A percentile compares a stretch with the other conserved stretches of the same genome.
Conservation (phyloP, 108 stramenopile species). For the Asterionellopsis glacialis region DNA sequence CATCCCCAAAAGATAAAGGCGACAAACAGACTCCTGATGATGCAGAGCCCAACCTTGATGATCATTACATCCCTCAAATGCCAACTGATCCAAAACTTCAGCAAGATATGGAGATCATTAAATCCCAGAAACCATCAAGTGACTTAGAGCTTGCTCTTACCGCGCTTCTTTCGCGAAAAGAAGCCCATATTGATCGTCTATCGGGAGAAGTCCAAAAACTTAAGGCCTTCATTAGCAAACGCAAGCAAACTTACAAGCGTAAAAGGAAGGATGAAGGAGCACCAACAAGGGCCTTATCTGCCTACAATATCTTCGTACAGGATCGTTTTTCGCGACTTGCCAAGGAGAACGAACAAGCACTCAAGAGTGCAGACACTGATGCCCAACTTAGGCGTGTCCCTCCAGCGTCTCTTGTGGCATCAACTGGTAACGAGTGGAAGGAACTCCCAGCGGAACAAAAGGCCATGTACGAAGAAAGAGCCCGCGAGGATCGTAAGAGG, state of each 20-base stretch:
- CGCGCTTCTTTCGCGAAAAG: slow-evolving; percentile 32
- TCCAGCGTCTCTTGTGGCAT: slow-evolving; percentile 61
- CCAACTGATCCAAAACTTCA: slow-evolving; percentile 2
- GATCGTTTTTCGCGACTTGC: slow-evolving; percentile 70
- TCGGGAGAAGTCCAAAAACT: slow-evolving; percentile 54
- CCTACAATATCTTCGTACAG: slow-evolving; percentile 80
- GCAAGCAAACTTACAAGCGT: slow-evolving; percentile 82
- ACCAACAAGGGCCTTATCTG: slow-evolving; percentile 64
- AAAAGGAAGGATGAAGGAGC: slow-evolving; percentile 76
- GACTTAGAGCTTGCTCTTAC: slow-evolving; percentile 47
- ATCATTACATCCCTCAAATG: not conserved
- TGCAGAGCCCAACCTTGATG: not conserved
- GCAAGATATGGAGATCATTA: slow-evolving; percentile 24
- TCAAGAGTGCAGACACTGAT: slow-evolving; percentile 56
- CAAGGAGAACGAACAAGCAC: slow-evolving; percentile 69
- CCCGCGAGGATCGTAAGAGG: slow-evolving; percentile 62
- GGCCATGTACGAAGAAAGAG: slow-evolving; percentile 63
- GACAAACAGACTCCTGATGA: not conserved
- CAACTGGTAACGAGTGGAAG: slow-evolving; percentile 70
- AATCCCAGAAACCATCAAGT: slow-evolving; percentile 24
- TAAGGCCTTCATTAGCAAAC: slow-evolving; percentile 61
- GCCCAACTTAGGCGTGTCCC: slow-evolving; percentile 62
- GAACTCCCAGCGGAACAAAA: slow-evolving; percentile 61
- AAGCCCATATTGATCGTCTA: slow-evolving; percentile 44
- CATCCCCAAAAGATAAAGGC: not conserved